Evolutionary conservation across 257 asterid genomes (phyloP), one percentile per base, ranked within the genome.

Genomic region (Haberlea rhodopensis): DNA sequence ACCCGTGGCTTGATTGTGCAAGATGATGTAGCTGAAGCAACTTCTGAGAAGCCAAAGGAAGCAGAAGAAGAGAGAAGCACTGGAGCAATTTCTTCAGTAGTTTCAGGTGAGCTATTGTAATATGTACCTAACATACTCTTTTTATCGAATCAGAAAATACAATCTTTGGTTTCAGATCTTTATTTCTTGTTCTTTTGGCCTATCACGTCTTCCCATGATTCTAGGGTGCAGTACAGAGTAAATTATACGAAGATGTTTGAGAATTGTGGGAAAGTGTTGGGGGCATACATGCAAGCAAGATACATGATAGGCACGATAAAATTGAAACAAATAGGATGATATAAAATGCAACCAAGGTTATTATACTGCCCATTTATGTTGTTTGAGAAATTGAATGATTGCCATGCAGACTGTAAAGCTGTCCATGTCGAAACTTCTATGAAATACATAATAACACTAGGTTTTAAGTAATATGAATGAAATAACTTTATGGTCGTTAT

Each of bases 21-120:
- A 73, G 72, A 72, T 19, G 79, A 62, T 60, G 74, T 65, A 24
- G 68, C 66, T 66, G 86, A 75, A 71, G 83, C 66, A 6, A 75
- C 69, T 43, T 53, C 69, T 66, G 71, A 70, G 53, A 76, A 71
- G 68, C 74, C 53, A 45, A 48, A 49, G 71, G 84, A 74, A 57
- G 53, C 74, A 67, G 79, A 76, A 22, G 78, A 70, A 40, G 51
- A 20, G 16, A 62, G 64, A 23, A 58, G 59, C 25, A 8, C 11
- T 28, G 75, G 67, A 67, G 55, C 62, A 31, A 70, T 62, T 43
- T 53, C 65, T 68, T 75, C 74, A 37, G 48, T 40, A 34, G 59
- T 71, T 54, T 69, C 82, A 73, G 78, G 84, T 79, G 71, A 61
- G 54, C 27, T 34, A 32, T 48, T 62, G 5, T 37, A 43, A 43